Base-by-base conservation (phyloP, 2,329 filamentous ascomycete species). In the Phaeosphaeria sp. region DNA sequence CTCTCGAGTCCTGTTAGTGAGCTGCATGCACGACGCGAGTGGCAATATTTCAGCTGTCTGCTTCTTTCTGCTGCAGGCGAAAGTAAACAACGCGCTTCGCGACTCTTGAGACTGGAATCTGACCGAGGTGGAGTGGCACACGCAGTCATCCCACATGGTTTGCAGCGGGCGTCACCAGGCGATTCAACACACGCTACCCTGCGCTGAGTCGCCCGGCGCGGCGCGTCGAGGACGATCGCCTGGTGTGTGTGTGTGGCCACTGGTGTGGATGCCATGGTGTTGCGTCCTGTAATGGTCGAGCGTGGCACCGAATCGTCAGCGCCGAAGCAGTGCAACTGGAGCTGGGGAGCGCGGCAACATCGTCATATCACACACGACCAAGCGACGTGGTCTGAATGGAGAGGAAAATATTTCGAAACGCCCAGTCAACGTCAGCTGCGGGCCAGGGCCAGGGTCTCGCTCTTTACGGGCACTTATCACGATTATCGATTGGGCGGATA, bases 401-500 rank as follows among this genome's bases (percentile, higher is more conserved):
- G 61, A 55, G 57, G 49, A 57, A 57, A 59, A 62, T 62, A 72
- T 75, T 75, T 76, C 66, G 65, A 74, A 76, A 76, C 73, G 65
- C 62, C 49, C 59, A 60, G 24, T 62, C 59, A 61, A 69, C 63
- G 66, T 69, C 67, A 71, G 65, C 70, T 65, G 53, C 59, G 65
- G 61, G 60, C 59, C 55, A 69, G 59, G 61, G 62, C 64, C 71
- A 71, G 70, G 70, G 68, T 63, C 64, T 44, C 51, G 53, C 57
- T 53, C 61, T n/a, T 39, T 61, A 68, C 72, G 72, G 69, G 58
- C 65, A 73, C 70, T 50, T 76, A 76, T 74, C 74, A 42, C 30
- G 21, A 71, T 66, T 74, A 76, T 76, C 74, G 74, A 76, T 76
- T 76, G 74, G 74, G 66, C 66, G 68, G 73, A 71, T 74, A 74